These are phyloP conservation scores for Phaeotremella fagi DNA, from an alignment of 768 basidiomycete species.

Conservation along the genomic window DNA sequence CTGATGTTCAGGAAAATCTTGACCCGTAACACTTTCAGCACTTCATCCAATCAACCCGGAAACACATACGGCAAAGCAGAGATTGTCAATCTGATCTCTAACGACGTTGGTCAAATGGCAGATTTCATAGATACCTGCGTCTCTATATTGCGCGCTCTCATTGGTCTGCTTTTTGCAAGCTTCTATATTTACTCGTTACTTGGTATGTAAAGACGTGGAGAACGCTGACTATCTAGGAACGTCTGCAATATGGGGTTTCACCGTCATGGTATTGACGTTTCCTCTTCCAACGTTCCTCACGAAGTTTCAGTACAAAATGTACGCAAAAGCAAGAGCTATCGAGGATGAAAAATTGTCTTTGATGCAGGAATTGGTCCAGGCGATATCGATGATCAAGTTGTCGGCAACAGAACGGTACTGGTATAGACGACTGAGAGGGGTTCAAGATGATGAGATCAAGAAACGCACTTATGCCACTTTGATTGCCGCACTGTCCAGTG, in stretches of 20 bases:
- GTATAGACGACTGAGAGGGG: constrained; percentile 28
- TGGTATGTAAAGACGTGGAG: too few relatives aligned
- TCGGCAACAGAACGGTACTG: constrained; percentile 37
- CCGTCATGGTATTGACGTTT: constrained; percentile 27
- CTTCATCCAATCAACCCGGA: neutral
- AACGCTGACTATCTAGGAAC: constrained; percentile 15
- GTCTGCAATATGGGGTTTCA: constrained; percentile 32
- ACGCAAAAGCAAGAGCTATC: constrained; percentile 15
- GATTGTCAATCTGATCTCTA: too few relatives aligned
- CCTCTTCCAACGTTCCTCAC: constrained; percentile 30
- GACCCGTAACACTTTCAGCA: constrained; percentile 25
- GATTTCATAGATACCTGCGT: too few relatives aligned
- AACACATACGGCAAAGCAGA: too few relatives aligned
- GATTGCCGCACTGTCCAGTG: too few relatives aligned
- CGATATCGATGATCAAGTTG: constrained; percentile 42
- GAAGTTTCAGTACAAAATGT: constrained; percentile 30
- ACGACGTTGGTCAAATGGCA: too few relatives aligned
- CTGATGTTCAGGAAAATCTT: constrained; percentile 29
- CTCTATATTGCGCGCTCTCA: too few relatives aligned
- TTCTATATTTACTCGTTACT: constrained; percentile 29
- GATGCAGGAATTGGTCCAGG: constrained; percentile 37
- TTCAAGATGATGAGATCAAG: too few relatives aligned
- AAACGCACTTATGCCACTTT: too few relatives aligned
- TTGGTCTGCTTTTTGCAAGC: constrained; percentile 25
- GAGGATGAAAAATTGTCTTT: constrained; percentile 26